Percentiles rank a stretch among this genome's conserved stretches.
These are phyloP conservation scores for Boletus huronensis DNA, from an alignment of 768 basidiomycete genomes.

Conservation along the genomic window DNA sequence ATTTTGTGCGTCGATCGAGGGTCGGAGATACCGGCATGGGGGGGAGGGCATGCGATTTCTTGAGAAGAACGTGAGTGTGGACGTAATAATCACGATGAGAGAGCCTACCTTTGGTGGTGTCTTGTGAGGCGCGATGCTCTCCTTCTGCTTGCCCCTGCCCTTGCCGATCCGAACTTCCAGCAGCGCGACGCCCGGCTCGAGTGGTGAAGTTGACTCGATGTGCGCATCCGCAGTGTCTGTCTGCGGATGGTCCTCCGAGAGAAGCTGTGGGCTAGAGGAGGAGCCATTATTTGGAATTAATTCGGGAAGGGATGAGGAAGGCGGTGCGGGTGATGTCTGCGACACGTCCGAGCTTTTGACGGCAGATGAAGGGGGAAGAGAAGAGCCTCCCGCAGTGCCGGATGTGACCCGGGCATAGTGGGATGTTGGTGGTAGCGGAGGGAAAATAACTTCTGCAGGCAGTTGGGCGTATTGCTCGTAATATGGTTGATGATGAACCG, in stretches of 20 bases:
- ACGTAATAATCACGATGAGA: not conserved
- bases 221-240: constrained; percentile 14
- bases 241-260: constrained; percentile 25
- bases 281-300: constrained; percentile 61
- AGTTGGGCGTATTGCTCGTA: constrained; percentile 57
- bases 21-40: constrained; percentile 49
- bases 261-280: constrained; percentile 60
- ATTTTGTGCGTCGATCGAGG: constrained; percentile 33
- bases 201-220: constrained; percentile 19
- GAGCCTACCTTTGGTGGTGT: constrained; percentile 28
- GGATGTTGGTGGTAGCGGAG: constrained; percentile 59
- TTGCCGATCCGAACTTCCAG: constrained; percentile 11
- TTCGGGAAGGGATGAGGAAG: constrained; percentile 51
- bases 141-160: constrained; percentile 19
- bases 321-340: constrained; percentile 30
- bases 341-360: constrained; percentile 21
- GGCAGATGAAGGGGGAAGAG: constrained; percentile 25
- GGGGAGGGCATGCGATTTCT: constrained; percentile 39
- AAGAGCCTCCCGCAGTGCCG: constrained; percentile 3
- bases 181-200: constrained; percentile 5
- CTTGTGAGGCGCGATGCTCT: constrained; percentile 13
- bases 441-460: constrained; percentile 68
- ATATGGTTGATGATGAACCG: constrained; percentile 70
- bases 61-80: constrained; percentile 2
- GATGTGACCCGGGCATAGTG: constrained; percentile 35